These are phyloP conservation scores for Clarireedia paspali DNA, from an alignment of 2,329 filamentous ascomycete species.

Conservation along the genomic window DNA sequence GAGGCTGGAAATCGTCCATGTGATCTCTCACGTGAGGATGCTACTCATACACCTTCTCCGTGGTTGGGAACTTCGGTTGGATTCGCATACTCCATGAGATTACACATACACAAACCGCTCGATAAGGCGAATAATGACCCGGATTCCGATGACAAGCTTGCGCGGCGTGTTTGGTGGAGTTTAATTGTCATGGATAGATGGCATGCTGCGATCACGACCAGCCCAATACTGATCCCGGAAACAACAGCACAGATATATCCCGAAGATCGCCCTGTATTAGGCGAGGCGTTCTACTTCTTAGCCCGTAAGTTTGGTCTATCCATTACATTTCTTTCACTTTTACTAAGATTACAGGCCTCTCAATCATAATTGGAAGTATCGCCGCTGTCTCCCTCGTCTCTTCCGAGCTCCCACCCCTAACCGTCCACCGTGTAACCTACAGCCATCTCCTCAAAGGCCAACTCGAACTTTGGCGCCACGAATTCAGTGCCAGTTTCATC, in stretches of 20 bases:
- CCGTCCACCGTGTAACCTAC: conserved; percentile 34
- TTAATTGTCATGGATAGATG: conserved; percentile 65
- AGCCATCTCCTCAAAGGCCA: conserved; percentile 46
- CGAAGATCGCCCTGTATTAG: conserved; percentile 52
- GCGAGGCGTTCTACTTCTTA: conserved; percentile 56
- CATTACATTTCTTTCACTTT: neutral
- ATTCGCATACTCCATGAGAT: conserved; percentile 55
- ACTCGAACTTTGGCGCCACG: conserved; percentile 58
- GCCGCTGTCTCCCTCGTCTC: conserved; percentile 39
- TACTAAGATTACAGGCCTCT: conserved; percentile 38
- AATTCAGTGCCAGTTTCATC: conserved; percentile 50
- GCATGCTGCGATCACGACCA: conserved; percentile 61
- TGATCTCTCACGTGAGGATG: conserved; percentile 32
- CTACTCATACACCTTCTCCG: conserved; percentile 38
- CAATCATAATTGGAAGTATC: conserved; percentile 49
- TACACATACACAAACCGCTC: conserved; percentile 41
- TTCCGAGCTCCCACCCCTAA: conserved; percentile 36
- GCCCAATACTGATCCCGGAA: conserved; percentile 55
- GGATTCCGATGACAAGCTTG: conserved; percentile 55
- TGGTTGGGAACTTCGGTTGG: conserved; percentile 60
- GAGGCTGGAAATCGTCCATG: conserved; percentile 49
- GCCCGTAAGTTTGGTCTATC: conserved; percentile 45
- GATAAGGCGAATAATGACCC: conserved; percentile 40
- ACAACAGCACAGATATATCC: conserved; percentile 51
- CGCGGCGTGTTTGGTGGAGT: conserved; percentile 63